phyloP scores from a whole-genome alignment of 2,329 filamentous ascomycete genomes.

The Fusarium sp. region DNA sequence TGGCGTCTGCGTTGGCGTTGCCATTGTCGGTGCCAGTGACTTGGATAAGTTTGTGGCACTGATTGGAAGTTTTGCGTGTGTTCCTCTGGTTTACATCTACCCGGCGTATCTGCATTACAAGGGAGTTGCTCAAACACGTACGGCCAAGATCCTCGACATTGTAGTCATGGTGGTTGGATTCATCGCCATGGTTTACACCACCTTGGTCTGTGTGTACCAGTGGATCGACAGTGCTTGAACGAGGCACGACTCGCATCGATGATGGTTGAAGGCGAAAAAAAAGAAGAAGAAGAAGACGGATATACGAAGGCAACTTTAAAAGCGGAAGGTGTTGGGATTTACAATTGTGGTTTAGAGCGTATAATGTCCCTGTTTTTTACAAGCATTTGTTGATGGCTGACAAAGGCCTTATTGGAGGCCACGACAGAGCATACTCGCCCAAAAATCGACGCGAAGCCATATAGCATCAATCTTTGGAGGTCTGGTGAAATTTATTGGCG shows the following conservation, averaged over 20 bases:
- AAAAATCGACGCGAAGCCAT: conserved; percentile 4
- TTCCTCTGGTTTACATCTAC: conserved; percentile 84
- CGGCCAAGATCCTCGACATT: conserved; percentile 72
- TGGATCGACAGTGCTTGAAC: conserved; percentile 51
- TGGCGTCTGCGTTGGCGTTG: conserved; percentile 70
- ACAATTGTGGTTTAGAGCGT: conserved; percentile 12
- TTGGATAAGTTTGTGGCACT: conserved; percentile 82
- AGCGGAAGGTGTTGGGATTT: conserved; percentile 1
- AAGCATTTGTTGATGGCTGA: conserved; percentile 10
- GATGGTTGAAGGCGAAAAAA: conserved; percentile 7
- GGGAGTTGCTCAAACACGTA: conserved; percentile 71
- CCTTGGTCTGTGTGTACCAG: conserved; percentile 68
- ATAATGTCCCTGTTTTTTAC: conserved; percentile 3
- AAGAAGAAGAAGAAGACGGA: conserved; percentile 17
- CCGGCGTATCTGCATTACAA: conserved; percentile 79
- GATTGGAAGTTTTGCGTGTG: conserved; percentile 81
- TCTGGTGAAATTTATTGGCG: conserved; percentile 23
- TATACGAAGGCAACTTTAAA: conserved; percentile 38
- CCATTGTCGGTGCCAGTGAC: conserved; percentile 76
- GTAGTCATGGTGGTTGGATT: conserved; percentile 74
- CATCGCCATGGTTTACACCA: conserved; percentile 80
- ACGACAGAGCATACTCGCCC: conserved; percentile 8
- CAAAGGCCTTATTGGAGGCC: conserved; percentile 1
- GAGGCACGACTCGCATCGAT: neutral
- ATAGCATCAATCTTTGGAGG: conserved; percentile 5